A percentile compares a stretch with the other conserved stretches of the same genome.
Evolutionary conservation across 345 rosid genomes (phyloP).

Genomic region (Nasturtium officinale): DNA sequence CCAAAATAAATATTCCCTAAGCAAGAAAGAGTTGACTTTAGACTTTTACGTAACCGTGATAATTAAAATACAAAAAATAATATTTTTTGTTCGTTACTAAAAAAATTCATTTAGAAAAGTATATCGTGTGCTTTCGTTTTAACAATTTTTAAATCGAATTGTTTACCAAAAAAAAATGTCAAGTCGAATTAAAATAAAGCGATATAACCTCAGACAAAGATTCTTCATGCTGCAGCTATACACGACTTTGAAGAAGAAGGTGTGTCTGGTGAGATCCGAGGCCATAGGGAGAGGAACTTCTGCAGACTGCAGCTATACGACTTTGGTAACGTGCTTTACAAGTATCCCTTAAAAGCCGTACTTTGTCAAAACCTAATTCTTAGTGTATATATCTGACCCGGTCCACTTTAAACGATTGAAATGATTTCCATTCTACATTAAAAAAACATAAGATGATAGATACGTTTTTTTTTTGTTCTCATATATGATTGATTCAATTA

Average conservation of each 20-base stretch:
- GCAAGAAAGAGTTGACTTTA: constrained; percentile 17
- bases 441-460: not conserved
- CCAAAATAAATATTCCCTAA: constrained; percentile 6
- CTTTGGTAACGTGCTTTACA: too few relatives aligned
- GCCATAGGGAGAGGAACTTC: not conserved
- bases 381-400: too few relatives aligned
- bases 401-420: not conserved
- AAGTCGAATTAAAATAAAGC: not conserved
- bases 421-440: too few relatives aligned
- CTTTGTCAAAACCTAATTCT: too few relatives aligned
- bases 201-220: not conserved
- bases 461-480: too few relatives aligned
- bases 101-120: not conserved
- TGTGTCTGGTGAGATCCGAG: not conserved
- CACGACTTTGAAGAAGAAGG: not conserved
- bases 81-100: not conserved
- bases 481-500: too few relatives aligned
- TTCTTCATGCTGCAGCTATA: not conserved
- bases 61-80: too few relatives aligned
- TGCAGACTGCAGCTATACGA: not conserved
- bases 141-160: too few relatives aligned
- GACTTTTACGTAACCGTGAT: not conserved
- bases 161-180: too few relatives aligned
- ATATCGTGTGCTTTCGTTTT: constrained; percentile 14
- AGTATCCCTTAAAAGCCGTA: too few relatives aligned